phyloP scores from a whole-genome alignment of 768 basidiomycete species.

The Terana coerulea region DNA sequence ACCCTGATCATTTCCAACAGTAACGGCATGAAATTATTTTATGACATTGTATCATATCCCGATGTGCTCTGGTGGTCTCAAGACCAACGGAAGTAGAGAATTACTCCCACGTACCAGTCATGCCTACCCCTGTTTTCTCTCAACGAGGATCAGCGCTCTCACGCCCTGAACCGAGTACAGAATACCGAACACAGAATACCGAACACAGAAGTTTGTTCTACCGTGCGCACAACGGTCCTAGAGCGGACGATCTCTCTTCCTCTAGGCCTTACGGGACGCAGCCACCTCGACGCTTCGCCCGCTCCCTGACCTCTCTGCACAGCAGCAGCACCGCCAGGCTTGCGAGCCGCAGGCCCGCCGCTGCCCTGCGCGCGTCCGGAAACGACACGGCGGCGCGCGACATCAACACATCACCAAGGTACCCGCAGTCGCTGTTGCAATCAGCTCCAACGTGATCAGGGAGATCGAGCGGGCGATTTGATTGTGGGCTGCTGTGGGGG shows the following conservation, averaged over 20 bases:
- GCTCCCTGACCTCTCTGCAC: too few species aligned
- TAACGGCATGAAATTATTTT: too few species aligned
- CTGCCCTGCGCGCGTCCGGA: background rate
- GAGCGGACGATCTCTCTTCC: background rate
- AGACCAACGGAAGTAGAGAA: too few species aligned
- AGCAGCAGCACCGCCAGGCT: background rate
- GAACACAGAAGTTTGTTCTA: too few species aligned
- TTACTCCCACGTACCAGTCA: background rate
- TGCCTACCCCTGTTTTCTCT: background rate
- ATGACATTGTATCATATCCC: too few species aligned
- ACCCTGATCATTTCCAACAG: too few species aligned
- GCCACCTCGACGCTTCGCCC: background rate
- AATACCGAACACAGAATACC: too few species aligned
- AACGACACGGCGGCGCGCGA: background rate
- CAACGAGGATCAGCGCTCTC: background rate
- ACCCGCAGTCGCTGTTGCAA: slow-evolving; percentile 1
- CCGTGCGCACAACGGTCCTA: too few species aligned
- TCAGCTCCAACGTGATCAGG: slow-evolving; percentile 1
- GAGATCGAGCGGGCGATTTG: slow-evolving; percentile 1
- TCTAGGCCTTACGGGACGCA: background rate
- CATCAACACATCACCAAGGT: background rate
- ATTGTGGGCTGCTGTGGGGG: background rate
- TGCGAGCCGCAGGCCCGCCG: background rate
- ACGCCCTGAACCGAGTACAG: background rate
- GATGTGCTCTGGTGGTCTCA: too few species aligned